Percentiles rank a stretch among this genome's conserved stretches.
These are phyloP conservation scores for Stenogyne calaminthoides DNA, from an alignment of 305 asterid genomes.

Conservation along the genomic window DNA sequence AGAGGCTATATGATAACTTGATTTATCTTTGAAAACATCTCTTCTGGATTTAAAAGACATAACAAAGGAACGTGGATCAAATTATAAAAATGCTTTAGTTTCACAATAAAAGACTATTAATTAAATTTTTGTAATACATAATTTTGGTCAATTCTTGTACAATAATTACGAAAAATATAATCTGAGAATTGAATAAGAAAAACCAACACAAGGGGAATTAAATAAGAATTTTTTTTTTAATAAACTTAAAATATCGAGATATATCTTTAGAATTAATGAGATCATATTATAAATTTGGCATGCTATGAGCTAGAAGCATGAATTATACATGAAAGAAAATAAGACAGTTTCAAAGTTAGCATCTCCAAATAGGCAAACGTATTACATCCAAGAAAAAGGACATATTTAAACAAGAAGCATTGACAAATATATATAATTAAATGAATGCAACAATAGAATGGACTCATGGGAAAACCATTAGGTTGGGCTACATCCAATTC, in stretches of 20 bases:
- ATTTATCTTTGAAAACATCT: neutral
- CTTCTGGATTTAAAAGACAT: neutral
- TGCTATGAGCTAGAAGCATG: constrained; percentile 20
- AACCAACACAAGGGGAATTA: neutral
- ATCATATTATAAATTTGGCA: neutral
- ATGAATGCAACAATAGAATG: constrained; percentile 9
- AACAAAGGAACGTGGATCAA: neutral
- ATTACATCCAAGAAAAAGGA: constrained; percentile 8
- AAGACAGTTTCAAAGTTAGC: constrained; percentile 15
- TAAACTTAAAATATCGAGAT: neutral
- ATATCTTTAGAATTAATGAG: neutral
- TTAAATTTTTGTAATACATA: neutral
- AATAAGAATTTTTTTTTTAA: neutral
- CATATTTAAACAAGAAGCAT: constrained; percentile 5
- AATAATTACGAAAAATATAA: neutral
- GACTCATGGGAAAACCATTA: constrained; percentile 24
- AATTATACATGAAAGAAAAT: constrained; percentile 20
- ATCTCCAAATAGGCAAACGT: neutral
- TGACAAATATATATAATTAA: neutral
- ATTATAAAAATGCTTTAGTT: neutral
- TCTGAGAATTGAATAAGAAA: neutral
- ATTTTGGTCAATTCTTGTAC: neutral
- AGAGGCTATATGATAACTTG: neutral
- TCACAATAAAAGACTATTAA: neutral
- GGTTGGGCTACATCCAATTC: constrained; percentile 12